Percentiles rank a stretch among this genome's conserved stretches.
Evolutionary conservation across 805 yeast genomes (phyloP).

Genomic region (Sugiyamaella chiloensis): DNA sequence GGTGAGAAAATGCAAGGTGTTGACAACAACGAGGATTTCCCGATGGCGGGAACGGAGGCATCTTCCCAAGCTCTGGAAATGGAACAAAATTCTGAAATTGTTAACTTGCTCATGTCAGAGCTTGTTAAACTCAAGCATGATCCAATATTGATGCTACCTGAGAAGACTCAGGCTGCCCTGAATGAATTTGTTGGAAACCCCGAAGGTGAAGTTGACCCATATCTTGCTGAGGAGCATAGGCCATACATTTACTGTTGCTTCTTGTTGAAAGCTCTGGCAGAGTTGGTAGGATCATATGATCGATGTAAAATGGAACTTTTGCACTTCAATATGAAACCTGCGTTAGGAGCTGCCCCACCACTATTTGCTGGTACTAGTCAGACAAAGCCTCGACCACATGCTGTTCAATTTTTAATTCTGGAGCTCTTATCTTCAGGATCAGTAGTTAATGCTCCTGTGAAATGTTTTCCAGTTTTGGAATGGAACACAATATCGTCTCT

Average conservation of each 20-base stretch:
- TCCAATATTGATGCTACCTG: conserved; percentile 36
- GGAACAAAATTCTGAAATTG: conserved; percentile 48
- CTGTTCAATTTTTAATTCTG: conserved; percentile 72
- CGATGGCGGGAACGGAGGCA: conserved; percentile 5
- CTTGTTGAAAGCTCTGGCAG: conserved; percentile 63
- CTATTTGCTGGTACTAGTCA: conserved; percentile 1
- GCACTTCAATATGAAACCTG: conserved; percentile 62
- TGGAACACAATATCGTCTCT: conserved; percentile 52
- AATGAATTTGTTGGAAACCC: conserved; percentile 8
- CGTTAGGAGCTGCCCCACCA: conserved; percentile 26
- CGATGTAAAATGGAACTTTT: conserved; percentile 79
- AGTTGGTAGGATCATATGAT: conserved; percentile 72
- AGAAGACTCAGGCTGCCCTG: conserved; percentile 21
- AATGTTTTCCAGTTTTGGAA: conserved; percentile 34
- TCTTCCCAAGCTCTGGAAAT: not conserved
- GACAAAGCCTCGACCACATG: conserved; percentile 69
- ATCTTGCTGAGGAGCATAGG: conserved; percentile 39
- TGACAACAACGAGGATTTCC: conserved; percentile 9
- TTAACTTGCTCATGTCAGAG: conserved; percentile 61
- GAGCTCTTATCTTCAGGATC: conserved; percentile 60
- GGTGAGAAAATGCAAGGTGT: conserved; percentile 1
- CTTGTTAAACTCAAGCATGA: conserved; percentile 48
- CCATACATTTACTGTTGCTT: conserved; percentile 66
- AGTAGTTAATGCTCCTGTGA: conserved; percentile 32
- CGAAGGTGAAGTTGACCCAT: conserved; percentile 17